Percentiles rank a stretch among this genome's conserved stretches.
These are phyloP conservation scores for Monosporascus sp. DNA, from an alignment of 2,329 filamentous ascomycete species.

Conservation along the genomic window DNA sequence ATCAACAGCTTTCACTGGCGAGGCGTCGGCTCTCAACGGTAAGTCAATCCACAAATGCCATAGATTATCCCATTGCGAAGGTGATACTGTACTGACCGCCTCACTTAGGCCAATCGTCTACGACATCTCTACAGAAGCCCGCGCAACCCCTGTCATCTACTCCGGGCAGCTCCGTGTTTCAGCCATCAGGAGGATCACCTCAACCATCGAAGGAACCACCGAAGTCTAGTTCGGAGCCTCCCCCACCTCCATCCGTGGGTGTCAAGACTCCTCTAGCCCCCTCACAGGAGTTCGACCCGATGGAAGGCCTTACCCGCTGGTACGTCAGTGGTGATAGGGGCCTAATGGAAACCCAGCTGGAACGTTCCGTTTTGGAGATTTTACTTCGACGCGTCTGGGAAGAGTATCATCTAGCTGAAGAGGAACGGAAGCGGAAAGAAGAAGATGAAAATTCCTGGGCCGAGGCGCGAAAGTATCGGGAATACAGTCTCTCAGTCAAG, in stretches of 20 bases:
- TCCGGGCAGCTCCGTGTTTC: not conserved
- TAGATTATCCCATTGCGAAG: not conserved
- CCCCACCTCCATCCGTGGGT: constrained; percentile 5
- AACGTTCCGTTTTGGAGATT: constrained; percentile 39
- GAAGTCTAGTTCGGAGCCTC: not conserved
- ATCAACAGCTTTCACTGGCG: not conserved
- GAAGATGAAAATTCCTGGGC: constrained; percentile 44
- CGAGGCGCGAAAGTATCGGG: constrained; percentile 43
- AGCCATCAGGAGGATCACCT: not conserved
- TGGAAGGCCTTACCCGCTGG: constrained; percentile 49
- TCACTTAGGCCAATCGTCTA: not conserved
- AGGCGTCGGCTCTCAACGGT: not conserved
- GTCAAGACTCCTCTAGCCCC: constrained; percentile 6
- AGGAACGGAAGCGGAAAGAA: constrained; percentile 37
- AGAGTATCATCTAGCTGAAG: constrained; percentile 34
- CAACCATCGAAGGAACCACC: not conserved
- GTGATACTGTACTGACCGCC: not conserved
- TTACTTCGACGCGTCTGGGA: constrained; percentile 38
- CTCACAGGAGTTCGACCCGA: constrained; percentile 30
- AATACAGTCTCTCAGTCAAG: constrained; percentile 45
- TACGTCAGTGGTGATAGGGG: constrained; percentile 49
- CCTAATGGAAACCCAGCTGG: constrained; percentile 43
- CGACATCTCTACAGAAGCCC: not conserved
- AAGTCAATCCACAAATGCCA: not conserved
- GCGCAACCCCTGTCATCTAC: not conserved